A percentile compares a stretch with the other conserved stretches of the same genome.
Conservation (phyloP, 2,329 filamentous ascomycete genomes). For the Thelonectria blattea region DNA sequence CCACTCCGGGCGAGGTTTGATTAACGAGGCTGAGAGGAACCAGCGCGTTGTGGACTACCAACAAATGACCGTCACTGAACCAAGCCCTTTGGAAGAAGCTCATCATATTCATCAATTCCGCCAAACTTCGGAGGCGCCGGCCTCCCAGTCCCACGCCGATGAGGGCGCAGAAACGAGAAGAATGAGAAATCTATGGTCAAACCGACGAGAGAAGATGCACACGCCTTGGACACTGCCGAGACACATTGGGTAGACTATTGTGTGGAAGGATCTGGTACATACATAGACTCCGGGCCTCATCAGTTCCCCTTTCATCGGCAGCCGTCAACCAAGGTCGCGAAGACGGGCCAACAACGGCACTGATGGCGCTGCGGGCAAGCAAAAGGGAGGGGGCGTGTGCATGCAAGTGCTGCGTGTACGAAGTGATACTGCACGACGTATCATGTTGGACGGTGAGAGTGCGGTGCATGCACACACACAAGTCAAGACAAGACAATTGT, state of each 20-base stretch:
- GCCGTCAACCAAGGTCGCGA: constrained; percentile 14
- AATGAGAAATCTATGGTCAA: no score
- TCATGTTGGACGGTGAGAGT: neutral
- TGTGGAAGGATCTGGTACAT: neutral
- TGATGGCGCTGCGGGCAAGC: constrained; percentile 12
- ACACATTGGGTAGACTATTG: neutral
- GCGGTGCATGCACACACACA: neutral
- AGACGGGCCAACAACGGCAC: constrained; percentile 6
- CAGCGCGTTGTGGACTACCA: neutral
- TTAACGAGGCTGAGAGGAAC: constrained; percentile 9
- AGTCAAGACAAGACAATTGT: neutral
- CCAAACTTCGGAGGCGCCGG: neutral
- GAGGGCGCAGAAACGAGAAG: neutral
- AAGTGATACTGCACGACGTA: neutral
- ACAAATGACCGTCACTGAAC: neutral
- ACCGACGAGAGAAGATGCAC: neutral
- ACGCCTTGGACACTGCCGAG: constrained; percentile 1
- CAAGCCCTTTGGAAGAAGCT: neutral
- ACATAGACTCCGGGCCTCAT: no score
- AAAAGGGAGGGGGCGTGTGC: neutral
- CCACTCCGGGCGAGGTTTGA: constrained; percentile 4
- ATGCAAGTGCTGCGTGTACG: neutral
- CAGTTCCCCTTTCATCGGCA: neutral
- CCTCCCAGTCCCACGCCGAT: neutral
- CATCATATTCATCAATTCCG: neutral